Evolutionary conservation across 179 eudicot genomes (phyloP).

Genomic region (Spergularia azorica): DNA sequence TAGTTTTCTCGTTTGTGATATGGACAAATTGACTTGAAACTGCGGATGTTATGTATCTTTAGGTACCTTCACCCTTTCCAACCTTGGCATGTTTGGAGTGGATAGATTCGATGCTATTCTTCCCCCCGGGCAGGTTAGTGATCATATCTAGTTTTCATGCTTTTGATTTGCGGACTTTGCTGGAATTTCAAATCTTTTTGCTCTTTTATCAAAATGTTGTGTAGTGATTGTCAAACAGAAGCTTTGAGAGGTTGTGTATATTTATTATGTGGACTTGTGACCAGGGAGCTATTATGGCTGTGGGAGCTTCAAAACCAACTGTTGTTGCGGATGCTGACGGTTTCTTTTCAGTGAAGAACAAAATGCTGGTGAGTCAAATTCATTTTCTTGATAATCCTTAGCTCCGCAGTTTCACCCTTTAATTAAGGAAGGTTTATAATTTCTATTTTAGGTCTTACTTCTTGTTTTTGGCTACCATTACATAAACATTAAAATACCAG

Average conservation of each 20-base stretch:
- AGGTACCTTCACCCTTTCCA: conserved; percentile 97
- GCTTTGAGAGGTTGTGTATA: conserved; percentile 1
- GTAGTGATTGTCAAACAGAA: not conserved
- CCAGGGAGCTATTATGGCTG: conserved; percentile 99
- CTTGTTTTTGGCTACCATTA: not conserved
- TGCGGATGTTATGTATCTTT: conserved; percentile 20
- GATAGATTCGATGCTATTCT: conserved; percentile 98
- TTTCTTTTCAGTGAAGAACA: conserved; percentile 85
- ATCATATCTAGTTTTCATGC: conserved; percentile 9
- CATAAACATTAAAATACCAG: not conserved
- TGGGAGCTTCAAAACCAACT: conserved; percentile 98
- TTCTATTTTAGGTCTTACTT: not conserved
- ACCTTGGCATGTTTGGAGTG: conserved; percentile 99
- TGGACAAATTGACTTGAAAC: not conserved
- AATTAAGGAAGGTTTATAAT: not conserved
- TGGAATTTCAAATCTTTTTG: conserved; percentile 5
- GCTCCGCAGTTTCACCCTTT: not conserved
- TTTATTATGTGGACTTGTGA: conserved; percentile 18
- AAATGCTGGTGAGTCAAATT: conserved; percentile 77
- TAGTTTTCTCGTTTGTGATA: not conserved
- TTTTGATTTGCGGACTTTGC: not conserved
- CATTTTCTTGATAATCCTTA: conserved; percentile 7
- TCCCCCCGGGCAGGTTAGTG: conserved; percentile 96
- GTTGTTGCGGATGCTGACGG: conserved; percentile 88
- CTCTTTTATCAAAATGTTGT: not conserved